Conservation (phyloP, 805 yeast genomes). For the Zygosaccharomyces bailii region DNA sequence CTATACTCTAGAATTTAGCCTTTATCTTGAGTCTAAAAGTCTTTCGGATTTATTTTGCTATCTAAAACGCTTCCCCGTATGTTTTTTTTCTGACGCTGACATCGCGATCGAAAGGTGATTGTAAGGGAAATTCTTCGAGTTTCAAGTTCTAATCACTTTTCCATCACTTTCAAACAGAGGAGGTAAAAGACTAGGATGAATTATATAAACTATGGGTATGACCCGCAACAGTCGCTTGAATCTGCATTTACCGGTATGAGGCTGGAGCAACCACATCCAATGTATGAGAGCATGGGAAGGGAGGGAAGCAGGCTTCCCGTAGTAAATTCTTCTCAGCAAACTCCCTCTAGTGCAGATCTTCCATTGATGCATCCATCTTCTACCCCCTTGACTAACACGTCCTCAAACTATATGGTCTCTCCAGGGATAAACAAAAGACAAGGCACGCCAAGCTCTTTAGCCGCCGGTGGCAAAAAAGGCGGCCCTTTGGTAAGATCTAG, state of each 20-base stretch:
- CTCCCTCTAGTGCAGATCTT: constrained; percentile 5
- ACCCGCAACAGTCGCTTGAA: constrained; percentile 15
- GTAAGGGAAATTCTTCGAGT: constrained; percentile 7
- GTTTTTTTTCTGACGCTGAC: constrained; percentile 7
- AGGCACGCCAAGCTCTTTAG: constrained; percentile 3
- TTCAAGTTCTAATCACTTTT: constrained; percentile 5
- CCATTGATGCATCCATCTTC: neutral
- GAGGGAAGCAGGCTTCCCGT: constrained; percentile 8
- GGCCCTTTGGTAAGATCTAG: constrained; percentile 1
- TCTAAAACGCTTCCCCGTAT: no score
- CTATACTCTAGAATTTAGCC: constrained; percentile 26
- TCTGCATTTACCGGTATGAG: constrained; percentile 13
- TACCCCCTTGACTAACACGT: neutral
- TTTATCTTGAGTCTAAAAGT: no score
- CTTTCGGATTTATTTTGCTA: no score
- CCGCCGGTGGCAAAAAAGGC: constrained; percentile 10
- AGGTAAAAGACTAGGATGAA: constrained; percentile 12
- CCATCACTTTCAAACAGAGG: no score
- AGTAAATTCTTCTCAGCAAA: constrained; percentile 3
- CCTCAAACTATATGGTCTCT: constrained; percentile 8
- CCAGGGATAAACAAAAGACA: constrained; percentile 6
- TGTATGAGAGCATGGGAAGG: constrained; percentile 4
- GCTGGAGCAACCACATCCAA: constrained; percentile 6
- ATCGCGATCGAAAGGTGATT: constrained; percentile 2
- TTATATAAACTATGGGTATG: constrained; percentile 17